phyloP scores from a whole-genome alignment of 306 rosid genomes.

The Pachyrhizus erosus region DNA sequence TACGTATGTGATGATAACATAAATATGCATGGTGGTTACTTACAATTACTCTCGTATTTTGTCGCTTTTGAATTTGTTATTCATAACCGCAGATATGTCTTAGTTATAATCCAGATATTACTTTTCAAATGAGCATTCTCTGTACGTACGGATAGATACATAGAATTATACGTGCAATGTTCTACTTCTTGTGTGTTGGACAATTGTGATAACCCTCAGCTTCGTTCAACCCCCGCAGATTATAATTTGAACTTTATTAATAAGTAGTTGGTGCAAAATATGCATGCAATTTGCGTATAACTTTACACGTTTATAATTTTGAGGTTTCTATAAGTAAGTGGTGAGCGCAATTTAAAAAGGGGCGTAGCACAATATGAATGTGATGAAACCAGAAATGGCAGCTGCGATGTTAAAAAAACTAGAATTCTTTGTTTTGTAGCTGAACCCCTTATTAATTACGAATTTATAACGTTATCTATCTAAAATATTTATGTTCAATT shows the following conservation, averaged over 20 bases:
- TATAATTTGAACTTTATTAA: slow-evolving; percentile 1
- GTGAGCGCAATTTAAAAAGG: slow-evolving; percentile 31
- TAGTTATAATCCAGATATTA: background rate
- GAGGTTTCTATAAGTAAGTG: slow-evolving; percentile 31
- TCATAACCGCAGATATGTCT: background rate
- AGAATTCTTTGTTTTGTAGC: slow-evolving; percentile 9
- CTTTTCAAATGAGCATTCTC: background rate
- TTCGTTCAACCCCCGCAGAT: background rate
- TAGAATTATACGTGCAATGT: background rate
- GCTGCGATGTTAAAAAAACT: slow-evolving; percentile 36
- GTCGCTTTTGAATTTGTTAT: background rate
- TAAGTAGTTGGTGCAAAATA: slow-evolving; percentile 20
- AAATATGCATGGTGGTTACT: background rate
- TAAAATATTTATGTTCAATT: slow-evolving; percentile 29
- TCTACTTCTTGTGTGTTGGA: background rate
- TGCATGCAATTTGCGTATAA: slow-evolving; percentile 31
- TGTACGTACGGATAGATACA: background rate
- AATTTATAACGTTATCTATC: slow-evolving; percentile 26
- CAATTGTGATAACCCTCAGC: background rate
- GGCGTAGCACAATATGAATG: background rate
- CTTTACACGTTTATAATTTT: slow-evolving; percentile 43
- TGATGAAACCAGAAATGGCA: slow-evolving; percentile 37
- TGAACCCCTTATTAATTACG: background rate
- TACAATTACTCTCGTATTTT: background rate
- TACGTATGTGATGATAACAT: background rate